A percentile compares a stretch with the other conserved stretches of the same genome.
Conservation (phyloP, 2,329 filamentous ascomycete genomes). For the Botrytis hyacinthi region DNA sequence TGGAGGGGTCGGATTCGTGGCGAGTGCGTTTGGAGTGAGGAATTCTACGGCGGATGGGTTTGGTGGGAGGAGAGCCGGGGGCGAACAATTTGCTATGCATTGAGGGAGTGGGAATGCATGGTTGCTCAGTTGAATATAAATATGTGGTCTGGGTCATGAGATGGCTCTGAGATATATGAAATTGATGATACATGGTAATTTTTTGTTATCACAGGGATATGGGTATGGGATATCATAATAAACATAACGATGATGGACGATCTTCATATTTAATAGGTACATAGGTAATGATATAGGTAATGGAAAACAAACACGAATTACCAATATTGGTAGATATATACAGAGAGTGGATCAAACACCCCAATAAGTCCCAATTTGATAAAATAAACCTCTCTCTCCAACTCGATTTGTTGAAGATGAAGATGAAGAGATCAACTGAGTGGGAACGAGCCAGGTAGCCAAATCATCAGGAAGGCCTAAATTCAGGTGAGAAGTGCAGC, state of each 20-base stretch:
- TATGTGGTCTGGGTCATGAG: background rate
- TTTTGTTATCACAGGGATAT: background rate
- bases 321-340: background rate
- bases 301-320: background rate
- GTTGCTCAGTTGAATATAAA: fast-evolving
- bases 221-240: background rate
- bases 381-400: background rate
- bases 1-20: constrained; percentile 40
- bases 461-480: background rate
- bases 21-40: constrained; percentile 32
- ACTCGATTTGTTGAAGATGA: background rate
- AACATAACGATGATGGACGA: background rate
- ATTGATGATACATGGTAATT: background rate
- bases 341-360: background rate
- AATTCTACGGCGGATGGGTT: constrained; percentile 14
- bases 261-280: background rate
- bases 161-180: background rate
- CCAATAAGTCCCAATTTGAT: background rate
- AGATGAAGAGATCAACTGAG: background rate
- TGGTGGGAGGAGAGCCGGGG: background rate
- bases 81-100: background rate
- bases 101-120: background rate
- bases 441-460: background rate
- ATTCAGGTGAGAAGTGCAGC: background rate
- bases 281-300: background rate